Percentiles rank a stretch among this genome's conserved stretches.
Evolutionary conservation across 2,329 filamentous ascomycete genomes (phyloP).

Genomic region (Colletotrichum nymphaeae): DNA sequence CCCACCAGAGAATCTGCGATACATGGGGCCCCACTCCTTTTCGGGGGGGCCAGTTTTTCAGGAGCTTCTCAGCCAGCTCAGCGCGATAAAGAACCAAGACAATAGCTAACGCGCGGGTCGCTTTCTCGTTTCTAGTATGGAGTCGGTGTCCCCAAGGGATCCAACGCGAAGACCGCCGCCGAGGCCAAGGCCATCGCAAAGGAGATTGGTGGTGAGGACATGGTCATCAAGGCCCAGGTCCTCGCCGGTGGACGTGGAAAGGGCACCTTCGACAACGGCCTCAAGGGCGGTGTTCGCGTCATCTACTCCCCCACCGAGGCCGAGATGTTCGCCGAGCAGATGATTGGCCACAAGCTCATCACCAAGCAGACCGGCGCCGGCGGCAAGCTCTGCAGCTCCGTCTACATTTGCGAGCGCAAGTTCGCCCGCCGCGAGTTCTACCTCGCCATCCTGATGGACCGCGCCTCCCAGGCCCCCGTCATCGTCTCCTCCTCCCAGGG

Average conservation of each 20-base stretch:
- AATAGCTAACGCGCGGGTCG: conserved; percentile 29
- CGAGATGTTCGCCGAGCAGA: conserved; percentile 97
- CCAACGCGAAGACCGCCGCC: conserved; percentile 82
- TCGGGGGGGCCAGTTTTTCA: conserved; percentile 11
- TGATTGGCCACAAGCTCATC: conserved; percentile 99
- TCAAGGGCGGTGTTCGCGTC: conserved; percentile 98
- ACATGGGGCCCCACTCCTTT: conserved; percentile 33
- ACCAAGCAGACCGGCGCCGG: conserved; percentile 98
- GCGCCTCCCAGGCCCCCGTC: conserved; percentile 87
- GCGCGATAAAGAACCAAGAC: not conserved
- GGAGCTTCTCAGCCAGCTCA: conserved; percentile 10
- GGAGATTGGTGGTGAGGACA: conserved; percentile 91
- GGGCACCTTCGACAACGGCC: conserved; percentile 96
- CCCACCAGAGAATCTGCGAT: conserved; percentile 9
- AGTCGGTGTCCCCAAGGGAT: conserved; percentile 90
- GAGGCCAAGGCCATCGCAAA: conserved; percentile 95
- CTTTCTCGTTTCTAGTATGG: conserved; percentile 75
- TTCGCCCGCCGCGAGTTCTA: conserved; percentile 99
- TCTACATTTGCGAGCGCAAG: conserved; percentile 99
- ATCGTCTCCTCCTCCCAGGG: conserved; percentile 98
- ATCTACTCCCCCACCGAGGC: conserved; percentile 98
- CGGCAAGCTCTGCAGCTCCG: conserved; percentile 94
- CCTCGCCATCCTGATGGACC: conserved; percentile 98
- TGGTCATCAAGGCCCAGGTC: conserved; percentile 99
- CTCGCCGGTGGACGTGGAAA: conserved; percentile 98